Conservation (phyloP, 106 monocot species). For the Phalaenopsis aphrodite region DNA sequence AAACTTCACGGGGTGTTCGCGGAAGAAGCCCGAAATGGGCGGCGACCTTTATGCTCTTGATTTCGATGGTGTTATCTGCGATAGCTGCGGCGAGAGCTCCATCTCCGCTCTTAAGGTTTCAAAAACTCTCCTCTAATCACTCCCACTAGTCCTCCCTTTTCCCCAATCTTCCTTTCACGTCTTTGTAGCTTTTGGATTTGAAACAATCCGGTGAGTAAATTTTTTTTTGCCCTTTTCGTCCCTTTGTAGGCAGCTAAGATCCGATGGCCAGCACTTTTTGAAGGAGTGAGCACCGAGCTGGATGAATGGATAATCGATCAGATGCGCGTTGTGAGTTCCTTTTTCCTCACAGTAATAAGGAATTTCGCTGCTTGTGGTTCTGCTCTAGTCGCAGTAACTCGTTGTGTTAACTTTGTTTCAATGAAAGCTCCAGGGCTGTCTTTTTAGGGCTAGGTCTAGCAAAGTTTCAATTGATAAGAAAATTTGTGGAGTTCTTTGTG, state of each 20-base stretch:
- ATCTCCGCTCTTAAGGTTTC: conserved; percentile 83
- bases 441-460: not conserved
- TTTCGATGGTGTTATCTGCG: conserved; percentile 96
- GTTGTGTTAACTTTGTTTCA: not conserved
- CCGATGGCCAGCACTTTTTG: conserved; percentile 74
- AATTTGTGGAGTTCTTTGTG: not conserved
- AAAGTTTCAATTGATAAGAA: not conserved
- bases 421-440: not conserved
- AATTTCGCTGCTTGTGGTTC: not conserved
- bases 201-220: not conserved
- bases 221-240: not conserved
- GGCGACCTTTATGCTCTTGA: conserved; percentile 89
- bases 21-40: conserved; percentile 19
- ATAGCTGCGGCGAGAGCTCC: conserved; percentile 99
- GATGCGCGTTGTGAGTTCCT: conserved; percentile 65
- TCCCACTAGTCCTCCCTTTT: not conserved
- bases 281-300: conserved; percentile 35
- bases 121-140: not conserved
- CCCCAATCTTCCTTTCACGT: not conserved
- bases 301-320: conserved; percentile 93
- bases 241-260: conserved; percentile 71
- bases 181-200: not conserved
- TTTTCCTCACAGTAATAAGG: not conserved
- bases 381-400: not conserved
- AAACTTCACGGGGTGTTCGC: not conserved